Evolutionary conservation across 257 asterid genomes (phyloP).

Genomic region (Solanum infundibuliforme): DNA sequence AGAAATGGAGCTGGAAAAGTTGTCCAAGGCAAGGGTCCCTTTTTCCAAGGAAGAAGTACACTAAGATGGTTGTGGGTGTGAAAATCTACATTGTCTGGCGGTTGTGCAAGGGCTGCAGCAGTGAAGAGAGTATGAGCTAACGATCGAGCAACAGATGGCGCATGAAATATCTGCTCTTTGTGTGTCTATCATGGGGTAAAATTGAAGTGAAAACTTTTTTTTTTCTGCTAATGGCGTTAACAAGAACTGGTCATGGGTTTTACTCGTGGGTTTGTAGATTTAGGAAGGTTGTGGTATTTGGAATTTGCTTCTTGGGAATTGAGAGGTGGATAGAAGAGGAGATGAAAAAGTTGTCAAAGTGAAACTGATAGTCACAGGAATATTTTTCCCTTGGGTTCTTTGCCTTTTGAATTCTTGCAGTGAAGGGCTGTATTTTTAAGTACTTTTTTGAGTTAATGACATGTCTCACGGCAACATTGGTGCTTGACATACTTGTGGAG

Average conservation of each 20-base stretch:
- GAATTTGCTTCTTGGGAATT: background rate
- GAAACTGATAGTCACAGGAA: background rate
- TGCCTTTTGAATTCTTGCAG: background rate
- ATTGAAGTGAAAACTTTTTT: background rate
- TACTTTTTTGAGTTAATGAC: background rate
- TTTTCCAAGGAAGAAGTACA: background rate
- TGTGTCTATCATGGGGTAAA: background rate
- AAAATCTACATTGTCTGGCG: background rate
- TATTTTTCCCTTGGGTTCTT: background rate
- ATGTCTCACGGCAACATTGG: background rate
- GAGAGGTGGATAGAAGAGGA: background rate
- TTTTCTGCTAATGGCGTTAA: background rate
- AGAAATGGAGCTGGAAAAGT: background rate
- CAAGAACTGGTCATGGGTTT: background rate
- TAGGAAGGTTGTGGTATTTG: background rate
- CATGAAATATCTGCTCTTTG: background rate
- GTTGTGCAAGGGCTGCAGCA: background rate
- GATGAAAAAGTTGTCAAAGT: background rate
- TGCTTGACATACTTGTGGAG: background rate
- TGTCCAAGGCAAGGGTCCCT: background rate
- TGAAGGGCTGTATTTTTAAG: background rate
- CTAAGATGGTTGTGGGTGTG: background rate
- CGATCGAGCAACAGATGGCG: background rate
- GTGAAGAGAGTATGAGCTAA: background rate
- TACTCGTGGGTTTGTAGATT: background rate